Evolutionary conservation across 2,329 filamentous ascomycete species (phyloP).

Genomic region (Phialemonium atrogriseum): DNA sequence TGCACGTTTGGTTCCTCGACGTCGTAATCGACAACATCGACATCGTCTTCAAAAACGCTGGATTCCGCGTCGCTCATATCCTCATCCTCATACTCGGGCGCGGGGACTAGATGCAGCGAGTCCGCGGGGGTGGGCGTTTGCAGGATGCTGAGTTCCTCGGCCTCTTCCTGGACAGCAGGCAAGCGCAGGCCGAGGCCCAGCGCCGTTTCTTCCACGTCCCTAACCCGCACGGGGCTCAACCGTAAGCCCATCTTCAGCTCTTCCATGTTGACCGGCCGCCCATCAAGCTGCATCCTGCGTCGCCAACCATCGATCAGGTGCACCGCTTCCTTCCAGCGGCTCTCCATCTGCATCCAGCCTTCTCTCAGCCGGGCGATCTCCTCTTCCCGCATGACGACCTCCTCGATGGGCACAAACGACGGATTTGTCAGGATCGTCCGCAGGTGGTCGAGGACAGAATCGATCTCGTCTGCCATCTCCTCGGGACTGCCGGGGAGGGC

Average conservation of each 20-base stretch:
- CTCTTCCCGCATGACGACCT: slow-evolving; percentile 85
- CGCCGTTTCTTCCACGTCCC: slow-evolving; percentile 39
- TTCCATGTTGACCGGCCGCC: slow-evolving; percentile 60
- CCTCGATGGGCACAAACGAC: slow-evolving; percentile 90
- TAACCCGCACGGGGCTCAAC: slow-evolving; percentile 49
- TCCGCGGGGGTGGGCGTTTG: slow-evolving; percentile 25
- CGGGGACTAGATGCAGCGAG: slow-evolving; percentile 31
- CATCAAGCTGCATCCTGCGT: slow-evolving; percentile 64
- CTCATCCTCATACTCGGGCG: slow-evolving; percentile 18
- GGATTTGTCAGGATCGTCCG: slow-evolving; percentile 84
- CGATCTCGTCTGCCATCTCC: slow-evolving; percentile 68
- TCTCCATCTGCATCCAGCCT: slow-evolving; percentile 92
- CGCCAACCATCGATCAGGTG: slow-evolving; percentile 90
- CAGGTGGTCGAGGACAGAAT: slow-evolving; percentile 71
- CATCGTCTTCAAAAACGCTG: slow-evolving; percentile 36
- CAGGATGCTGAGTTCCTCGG: slow-evolving; percentile 20
- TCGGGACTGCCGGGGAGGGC: slow-evolving; percentile 36
- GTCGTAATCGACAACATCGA: slow-evolving; percentile 30
- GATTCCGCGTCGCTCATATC: slow-evolving; percentile 28
- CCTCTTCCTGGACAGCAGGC: slow-evolving; percentile 38
- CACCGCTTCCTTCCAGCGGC: slow-evolving; percentile 81
- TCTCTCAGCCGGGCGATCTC: slow-evolving; percentile 77
- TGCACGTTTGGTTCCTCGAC: slow-evolving; percentile 35
- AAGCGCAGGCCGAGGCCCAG: slow-evolving; percentile 29
- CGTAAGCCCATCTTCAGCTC: slow-evolving; percentile 61